Conservation (phyloP, 2,329 filamentous ascomycete genomes). For the Aspergillus hortae region DNA sequence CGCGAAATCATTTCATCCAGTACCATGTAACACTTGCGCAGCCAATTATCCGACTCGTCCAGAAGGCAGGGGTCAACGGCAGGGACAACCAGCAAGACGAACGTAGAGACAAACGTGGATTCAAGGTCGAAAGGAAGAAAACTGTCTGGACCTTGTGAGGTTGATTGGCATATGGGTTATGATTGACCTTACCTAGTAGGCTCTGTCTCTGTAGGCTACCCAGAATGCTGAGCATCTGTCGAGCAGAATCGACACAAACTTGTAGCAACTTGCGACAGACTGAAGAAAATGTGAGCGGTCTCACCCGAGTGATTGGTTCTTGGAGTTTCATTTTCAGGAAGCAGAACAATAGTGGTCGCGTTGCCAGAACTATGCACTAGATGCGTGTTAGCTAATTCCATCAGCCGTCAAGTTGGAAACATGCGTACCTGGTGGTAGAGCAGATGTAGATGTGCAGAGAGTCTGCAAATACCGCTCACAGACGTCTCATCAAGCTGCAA, state of each 20-base stretch:
- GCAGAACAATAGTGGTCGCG: slow-evolving; percentile 42
- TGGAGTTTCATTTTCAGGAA: slow-evolving; percentile 38
- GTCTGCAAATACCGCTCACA: slow-evolving; percentile 39
- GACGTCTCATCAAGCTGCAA: slow-evolving; percentile 32
- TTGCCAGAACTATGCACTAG: slow-evolving; percentile 42
- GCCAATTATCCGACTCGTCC: slow-evolving; percentile 35
- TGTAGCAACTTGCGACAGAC: slow-evolving; percentile 38
- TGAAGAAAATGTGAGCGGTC: slow-evolving; percentile 32
- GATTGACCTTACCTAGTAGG: slow-evolving; percentile 40
- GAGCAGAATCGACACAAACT: slow-evolving; percentile 44
- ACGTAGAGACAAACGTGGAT: slow-evolving; percentile 42
- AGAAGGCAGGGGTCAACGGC: slow-evolving; percentile 34
- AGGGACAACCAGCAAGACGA: slow-evolving; percentile 41
- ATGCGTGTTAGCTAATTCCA: not conserved
- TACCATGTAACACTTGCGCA: slow-evolving; percentile 42
- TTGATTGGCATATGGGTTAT: not conserved
- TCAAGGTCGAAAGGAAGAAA: slow-evolving; percentile 51
- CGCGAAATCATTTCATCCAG: slow-evolving; percentile 47
- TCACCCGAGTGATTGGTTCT: slow-evolving; percentile 22
- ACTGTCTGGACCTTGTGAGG: slow-evolving; percentile 33
- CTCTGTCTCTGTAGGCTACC: slow-evolving; percentile 44
- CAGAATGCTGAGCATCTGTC: slow-evolving; percentile 44
- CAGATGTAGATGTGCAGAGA: slow-evolving; percentile 41
- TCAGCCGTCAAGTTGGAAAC: not conserved
- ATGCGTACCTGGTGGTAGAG: slow-evolving; percentile 38